Evolutionary conservation across 306 rosid species (phyloP), one percentile per base, ranked within the genome.

Genomic region (Glycine latifolia): DNA sequence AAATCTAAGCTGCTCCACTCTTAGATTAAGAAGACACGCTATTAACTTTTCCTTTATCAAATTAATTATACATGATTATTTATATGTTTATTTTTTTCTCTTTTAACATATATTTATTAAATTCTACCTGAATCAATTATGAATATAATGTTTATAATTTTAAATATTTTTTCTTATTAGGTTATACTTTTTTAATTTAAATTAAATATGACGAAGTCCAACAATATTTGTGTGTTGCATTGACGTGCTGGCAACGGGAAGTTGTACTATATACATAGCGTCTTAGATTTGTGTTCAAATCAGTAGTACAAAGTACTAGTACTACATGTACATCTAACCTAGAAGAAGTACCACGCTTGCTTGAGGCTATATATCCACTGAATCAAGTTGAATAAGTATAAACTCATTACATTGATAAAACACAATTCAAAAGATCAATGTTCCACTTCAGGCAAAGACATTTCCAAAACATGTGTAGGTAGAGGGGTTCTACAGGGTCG

Each of bases 401-500:
- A 26, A 26, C 31, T 26, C 31, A 26, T 26, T 26, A 26, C 6
- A 67, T 69, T 59, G 11, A 20, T 13, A 59, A 39, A 74, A 67
- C 72, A 69, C 12, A 9, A 67, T 69, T 75, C 26, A 26, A 68
- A 69, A 14, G 37, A 20, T 68, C 76, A 54, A 41, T 50, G 10
- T 37, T 53, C 20, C 37, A 14, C 7, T 73, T 67, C 13, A 46
- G 2, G 12, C 11, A 14, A 20, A 12, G 2, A 10, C 31, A 39
- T 53, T 26, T 26, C 31, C 31, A 26, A 26, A 26, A 26, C 2
- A 59, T 55, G 14, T 4, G 49, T 14, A 60, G 88, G 97, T 87
- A 84, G 89, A 81, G 83, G 62, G 46, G 86, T 79, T 84, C 82
- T 78, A 68, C 89, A 81, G 91, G 94, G 83, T 88, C 81, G 82